Evolutionary conservation across 2,329 filamentous ascomycete genomes (phyloP), one percentile per base, ranked within the genome.

Genomic region (Paramyrothecium sp.): DNA sequence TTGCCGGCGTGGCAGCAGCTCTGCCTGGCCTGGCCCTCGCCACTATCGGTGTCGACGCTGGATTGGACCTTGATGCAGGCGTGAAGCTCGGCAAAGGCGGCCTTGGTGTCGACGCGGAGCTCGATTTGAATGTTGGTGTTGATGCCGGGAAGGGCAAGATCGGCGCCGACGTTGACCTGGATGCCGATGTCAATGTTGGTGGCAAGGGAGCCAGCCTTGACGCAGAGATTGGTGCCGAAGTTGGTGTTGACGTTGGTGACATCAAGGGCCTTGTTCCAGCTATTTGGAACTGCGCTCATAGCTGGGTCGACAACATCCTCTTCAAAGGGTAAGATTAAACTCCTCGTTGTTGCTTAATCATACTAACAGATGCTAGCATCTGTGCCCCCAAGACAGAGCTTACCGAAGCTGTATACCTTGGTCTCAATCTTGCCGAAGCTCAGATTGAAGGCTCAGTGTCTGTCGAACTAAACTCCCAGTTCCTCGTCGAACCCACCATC

Each of bases 361-460:
- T 26, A n/a, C 49, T 54, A 46, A 54, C 52, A 46, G 5, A 7
- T 22, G 19, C 16, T n/a, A 26, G 56, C 52, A 21, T 56, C 46
- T 55, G 33, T 16, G 34, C 63, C 8, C 52, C 61, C 13, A 61
- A 58, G 12, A 60, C 62, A 13, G 58, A 61, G 3, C 50, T 56
- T 17, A 50, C 59, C 0, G 56, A 60, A 7, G 66, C 63, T 38
- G 58, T 68, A 26, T 54, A 54, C 51, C 62, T 68, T 19, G 66
- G 62, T 5, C 61, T 68, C 11, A 60, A 62, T 61, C 60, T 68
- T 1, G 61, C 59, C 23, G 61, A 65, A 34, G 66, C 66, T 23
- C 82, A 80, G 64, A 72, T 81, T 48, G 75, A 78, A 61, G 82
- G 82, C 61, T 68, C 69, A n/a, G 75, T 81, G 46, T 71, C 71